Evolutionary conservation across 495 filamentous ascomycete species (phyloP).

Genomic region (Aspergillus conjunctus): DNA sequence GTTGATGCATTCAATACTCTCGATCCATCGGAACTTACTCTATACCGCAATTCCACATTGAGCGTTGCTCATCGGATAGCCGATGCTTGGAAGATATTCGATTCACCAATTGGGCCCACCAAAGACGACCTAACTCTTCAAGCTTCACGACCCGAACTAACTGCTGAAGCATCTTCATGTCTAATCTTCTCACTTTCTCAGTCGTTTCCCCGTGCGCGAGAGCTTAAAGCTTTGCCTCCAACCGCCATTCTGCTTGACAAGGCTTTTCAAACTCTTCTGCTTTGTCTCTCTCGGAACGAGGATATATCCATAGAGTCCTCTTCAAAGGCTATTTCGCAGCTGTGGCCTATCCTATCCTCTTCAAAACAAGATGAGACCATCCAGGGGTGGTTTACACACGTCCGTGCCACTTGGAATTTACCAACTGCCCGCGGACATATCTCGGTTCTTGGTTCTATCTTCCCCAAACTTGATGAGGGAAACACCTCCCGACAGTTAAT

Average conservation of each 20-base stretch:
- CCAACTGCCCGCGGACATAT: constrained; percentile 50
- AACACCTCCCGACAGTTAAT: constrained; percentile 31
- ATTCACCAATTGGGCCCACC: constrained; percentile 37
- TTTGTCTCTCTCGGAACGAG: constrained; percentile 50
- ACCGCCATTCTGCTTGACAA: constrained; percentile 36
- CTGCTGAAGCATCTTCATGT: constrained; percentile 63
- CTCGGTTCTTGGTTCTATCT: constrained; percentile 45
- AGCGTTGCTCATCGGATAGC: constrained; percentile 30
- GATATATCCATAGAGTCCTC: constrained; percentile 51
- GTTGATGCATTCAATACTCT: constrained; percentile 37
- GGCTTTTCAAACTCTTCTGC: constrained; percentile 40
- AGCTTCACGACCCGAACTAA: constrained; percentile 66
- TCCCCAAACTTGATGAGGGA: constrained; percentile 32
- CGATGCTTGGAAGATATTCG: constrained; percentile 46
- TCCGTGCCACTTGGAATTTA: constrained; percentile 40
- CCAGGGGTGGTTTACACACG: constrained; percentile 41
- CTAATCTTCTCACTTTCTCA: constrained; percentile 51
- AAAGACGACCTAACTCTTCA: constrained; percentile 49
- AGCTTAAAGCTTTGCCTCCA: constrained; percentile 18
- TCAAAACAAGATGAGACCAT: constrained; percentile 38
- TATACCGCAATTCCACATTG: constrained; percentile 20
- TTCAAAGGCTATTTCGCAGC: constrained; percentile 44
- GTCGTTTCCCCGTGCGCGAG: constrained; percentile 14
- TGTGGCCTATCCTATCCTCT: constrained; percentile 44
- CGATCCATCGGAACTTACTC: constrained; percentile 9